These are phyloP conservation scores for Tremellales sp. DNA, from an alignment of 1,284 basidiomycete species.

Conservation along the genomic window DNA sequence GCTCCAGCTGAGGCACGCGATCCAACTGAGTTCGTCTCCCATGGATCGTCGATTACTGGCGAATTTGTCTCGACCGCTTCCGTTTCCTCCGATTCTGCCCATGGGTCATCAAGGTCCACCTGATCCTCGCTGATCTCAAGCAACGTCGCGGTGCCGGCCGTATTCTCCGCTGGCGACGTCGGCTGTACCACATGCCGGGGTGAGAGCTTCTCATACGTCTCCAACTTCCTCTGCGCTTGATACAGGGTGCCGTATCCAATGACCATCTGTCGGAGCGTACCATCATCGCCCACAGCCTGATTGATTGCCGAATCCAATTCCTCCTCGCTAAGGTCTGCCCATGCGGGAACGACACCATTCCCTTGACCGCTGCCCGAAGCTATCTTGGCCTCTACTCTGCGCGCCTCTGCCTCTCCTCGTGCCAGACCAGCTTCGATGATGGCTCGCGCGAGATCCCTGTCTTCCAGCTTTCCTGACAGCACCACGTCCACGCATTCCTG, in stretches of 20 bases:
- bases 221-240: constrained; percentile 7
- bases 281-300: neutral
- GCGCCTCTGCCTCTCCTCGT: neutral
- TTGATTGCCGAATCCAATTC: neutral
- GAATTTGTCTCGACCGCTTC: constrained; percentile 10
- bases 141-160: neutral
- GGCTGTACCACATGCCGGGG: neutral
- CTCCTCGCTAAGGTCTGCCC: neutral
- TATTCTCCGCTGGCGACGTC: neutral
- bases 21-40: constrained; percentile 27
- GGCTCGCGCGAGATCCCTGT: neutral
- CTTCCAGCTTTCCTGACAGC: constrained; percentile 2
- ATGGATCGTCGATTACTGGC: constrained; percentile 24
- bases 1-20: neutral
- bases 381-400: neutral
- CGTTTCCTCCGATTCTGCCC: constrained; percentile 55
- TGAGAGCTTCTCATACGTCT: constrained; percentile 7
- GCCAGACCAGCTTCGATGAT: constrained; percentile 8
- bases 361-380: constrained; percentile 2
- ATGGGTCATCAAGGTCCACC: constrained; percentile 64
- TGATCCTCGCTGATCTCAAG: constrained; percentile 1
- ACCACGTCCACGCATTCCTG: constrained; percentile 4
- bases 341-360: neutral
- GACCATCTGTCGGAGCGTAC: neutral
- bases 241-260: constrained; percentile 4